Evolutionary conservation across 495 filamentous ascomycete species (phyloP).

Genomic region (Tetracladium setigerum): DNA sequence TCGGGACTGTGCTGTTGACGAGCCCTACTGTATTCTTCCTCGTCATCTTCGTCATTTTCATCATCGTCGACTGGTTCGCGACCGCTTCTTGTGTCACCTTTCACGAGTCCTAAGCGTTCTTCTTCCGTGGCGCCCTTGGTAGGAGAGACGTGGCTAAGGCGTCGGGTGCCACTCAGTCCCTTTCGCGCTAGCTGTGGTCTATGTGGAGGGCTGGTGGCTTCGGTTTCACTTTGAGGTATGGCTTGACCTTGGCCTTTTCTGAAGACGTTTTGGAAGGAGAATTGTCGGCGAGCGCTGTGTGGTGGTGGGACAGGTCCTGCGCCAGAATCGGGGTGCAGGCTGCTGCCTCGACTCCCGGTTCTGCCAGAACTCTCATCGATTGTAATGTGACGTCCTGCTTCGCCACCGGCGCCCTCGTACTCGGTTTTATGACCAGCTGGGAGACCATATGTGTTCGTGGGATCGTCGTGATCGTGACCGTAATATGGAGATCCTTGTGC

Average conservation of each 20-base stretch:
- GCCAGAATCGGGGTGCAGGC: constrained; percentile 3
- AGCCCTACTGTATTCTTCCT: constrained; percentile 6
- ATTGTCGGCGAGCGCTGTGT: constrained; percentile 63
- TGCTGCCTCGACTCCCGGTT: constrained; percentile 27
- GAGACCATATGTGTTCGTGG: constrained; percentile 19
- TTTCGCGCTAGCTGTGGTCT: constrained; percentile 23
- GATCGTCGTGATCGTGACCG: constrained; percentile 4
- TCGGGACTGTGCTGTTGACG: not conserved
- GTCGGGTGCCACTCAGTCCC: constrained; percentile 34
- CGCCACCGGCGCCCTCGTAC: constrained; percentile 30
- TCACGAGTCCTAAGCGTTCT: constrained; percentile 79
- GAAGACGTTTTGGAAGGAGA: constrained; percentile 86
- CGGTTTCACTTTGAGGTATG: constrained; percentile 26
- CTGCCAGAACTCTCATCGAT: constrained; percentile 21
- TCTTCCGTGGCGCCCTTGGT: constrained; percentile 68
- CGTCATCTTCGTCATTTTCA: constrained; percentile 27
- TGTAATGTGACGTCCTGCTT: constrained; percentile 28
- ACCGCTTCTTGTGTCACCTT: constrained; percentile 52
- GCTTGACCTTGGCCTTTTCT: constrained; percentile 19
- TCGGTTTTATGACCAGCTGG: constrained; percentile 23
- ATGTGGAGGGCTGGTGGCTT: not conserved
- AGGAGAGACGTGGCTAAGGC: constrained; percentile 37
- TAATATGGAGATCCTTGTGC: constrained; percentile 25
- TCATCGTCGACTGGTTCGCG: constrained; percentile 28
- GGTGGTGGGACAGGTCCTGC: constrained; percentile 40